phyloP scores from a whole-genome alignment of 805 yeast genomes.

The Candida maesae region DNA sequence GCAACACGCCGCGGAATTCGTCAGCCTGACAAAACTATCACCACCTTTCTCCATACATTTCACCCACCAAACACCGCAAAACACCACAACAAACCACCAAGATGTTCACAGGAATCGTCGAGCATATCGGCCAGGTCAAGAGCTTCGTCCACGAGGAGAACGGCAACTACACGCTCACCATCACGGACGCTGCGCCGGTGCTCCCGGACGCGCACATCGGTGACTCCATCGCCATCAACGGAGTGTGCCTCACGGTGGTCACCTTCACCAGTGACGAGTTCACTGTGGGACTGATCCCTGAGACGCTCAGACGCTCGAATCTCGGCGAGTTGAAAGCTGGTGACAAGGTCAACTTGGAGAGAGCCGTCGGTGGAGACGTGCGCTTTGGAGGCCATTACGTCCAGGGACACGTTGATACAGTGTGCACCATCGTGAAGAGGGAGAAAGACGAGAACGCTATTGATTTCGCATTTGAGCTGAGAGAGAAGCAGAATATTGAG shows the following conservation, averaged over 20 bases:
- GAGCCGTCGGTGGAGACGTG: slow-evolving; percentile 80
- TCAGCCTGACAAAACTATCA: neutral
- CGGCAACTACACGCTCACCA: slow-evolving; percentile 71
- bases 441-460: slow-evolving; percentile 67
- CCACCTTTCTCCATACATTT: neutral
- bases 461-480: slow-evolving; percentile 66
- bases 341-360: slow-evolving; percentile 75
- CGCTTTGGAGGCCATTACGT: slow-evolving; percentile 97
- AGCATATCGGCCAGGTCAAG: slow-evolving; percentile 69
- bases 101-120: slow-evolving; percentile 96
- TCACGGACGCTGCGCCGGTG: slow-evolving; percentile 58
- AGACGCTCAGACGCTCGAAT: slow-evolving; percentile 79
- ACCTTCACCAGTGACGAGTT: slow-evolving; percentile 60
- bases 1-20: neutral
- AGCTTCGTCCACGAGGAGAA: slow-evolving; percentile 56
- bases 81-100: too few relatives aligned
- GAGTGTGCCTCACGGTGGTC: slow-evolving; percentile 89
- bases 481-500: slow-evolving; percentile 53
- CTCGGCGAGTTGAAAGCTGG: slow-evolving; percentile 59
- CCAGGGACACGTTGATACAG: slow-evolving; percentile 95
- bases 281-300: slow-evolving; percentile 92
- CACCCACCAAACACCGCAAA: neutral
- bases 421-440: slow-evolving; percentile 32
- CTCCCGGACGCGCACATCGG: slow-evolving; percentile 85
- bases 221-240: slow-evolving; percentile 88